Conservation (phyloP, 495 filamentous ascomycete species). For the Cercophora scortea region DNA sequence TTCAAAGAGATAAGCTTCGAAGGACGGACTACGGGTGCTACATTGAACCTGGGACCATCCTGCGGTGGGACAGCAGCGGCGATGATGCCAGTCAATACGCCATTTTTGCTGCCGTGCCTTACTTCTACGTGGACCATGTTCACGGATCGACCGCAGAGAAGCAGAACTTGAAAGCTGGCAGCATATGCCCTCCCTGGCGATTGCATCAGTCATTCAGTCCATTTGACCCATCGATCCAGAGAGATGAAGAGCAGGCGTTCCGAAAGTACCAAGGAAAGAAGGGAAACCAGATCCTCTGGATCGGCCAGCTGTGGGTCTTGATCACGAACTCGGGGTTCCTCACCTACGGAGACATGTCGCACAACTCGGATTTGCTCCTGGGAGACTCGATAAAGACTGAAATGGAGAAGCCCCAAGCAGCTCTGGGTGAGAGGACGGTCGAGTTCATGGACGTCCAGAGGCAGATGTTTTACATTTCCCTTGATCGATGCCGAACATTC, state of each 20-base stretch:
- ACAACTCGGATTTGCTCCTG: background rate
- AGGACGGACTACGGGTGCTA: background rate
- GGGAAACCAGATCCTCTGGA: background rate
- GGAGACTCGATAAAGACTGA: background rate
- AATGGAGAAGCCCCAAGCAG: background rate
- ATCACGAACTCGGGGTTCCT: background rate
- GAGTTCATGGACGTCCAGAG: background rate
- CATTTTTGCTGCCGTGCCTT: background rate
- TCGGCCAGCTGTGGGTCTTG: background rate
- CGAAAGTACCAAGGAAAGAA: background rate
- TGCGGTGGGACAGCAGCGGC: background rate
- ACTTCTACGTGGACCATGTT: background rate
- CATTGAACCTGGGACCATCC: background rate
- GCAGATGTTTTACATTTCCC: background rate
- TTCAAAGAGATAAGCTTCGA: background rate
- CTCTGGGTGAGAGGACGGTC: background rate
- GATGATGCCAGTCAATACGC: background rate
- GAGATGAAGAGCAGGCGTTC: background rate
- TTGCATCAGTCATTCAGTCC: background rate
- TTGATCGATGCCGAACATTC: background rate
- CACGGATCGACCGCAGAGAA: background rate
- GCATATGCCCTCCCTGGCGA: background rate
- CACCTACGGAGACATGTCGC: background rate
- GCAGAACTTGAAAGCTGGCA: background rate
- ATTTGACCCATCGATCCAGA: background rate